Conservation (phyloP, 345 rosid genomes). For the Combretum micranthum region DNA sequence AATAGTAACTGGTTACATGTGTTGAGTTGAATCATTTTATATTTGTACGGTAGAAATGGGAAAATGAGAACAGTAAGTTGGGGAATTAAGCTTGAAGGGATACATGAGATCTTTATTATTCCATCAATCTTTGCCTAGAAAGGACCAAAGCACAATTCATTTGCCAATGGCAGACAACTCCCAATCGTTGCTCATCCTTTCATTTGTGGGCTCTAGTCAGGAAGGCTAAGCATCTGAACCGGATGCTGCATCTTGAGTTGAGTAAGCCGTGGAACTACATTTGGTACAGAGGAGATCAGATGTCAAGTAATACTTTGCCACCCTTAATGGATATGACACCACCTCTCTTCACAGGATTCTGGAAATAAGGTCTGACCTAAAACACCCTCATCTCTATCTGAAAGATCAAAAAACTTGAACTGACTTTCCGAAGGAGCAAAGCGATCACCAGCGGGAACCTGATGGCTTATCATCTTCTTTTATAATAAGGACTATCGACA, state of each 20-base stretch:
- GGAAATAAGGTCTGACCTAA: slow-evolving; percentile 12
- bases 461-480: slow-evolving; percentile 11
- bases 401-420: slow-evolving; percentile 13
- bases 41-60: too few relatives aligned
- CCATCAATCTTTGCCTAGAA: too few relatives aligned
- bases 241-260: not conserved
- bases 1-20: too few relatives aligned
- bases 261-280: slow-evolving; percentile 9
- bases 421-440: slow-evolving; percentile 14
- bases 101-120: too few relatives aligned
- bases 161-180: slow-evolving; percentile 7
- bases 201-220: slow-evolving; percentile 4
- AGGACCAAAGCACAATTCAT: too few relatives aligned
- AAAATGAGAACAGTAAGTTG: too few relatives aligned
- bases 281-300: slow-evolving; percentile 11
- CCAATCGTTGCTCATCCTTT: not conserved
- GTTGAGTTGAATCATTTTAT: too few relatives aligned
- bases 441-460: slow-evolving; percentile 7
- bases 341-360: slow-evolving; percentile 13
- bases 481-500: slow-evolving; percentile 8
- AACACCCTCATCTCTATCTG: slow-evolving; percentile 10
- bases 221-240: not conserved
- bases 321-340: slow-evolving; percentile 15
- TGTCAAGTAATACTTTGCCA: slow-evolving; percentile 12
- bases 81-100: too few relatives aligned